phyloP scores from a whole-genome alignment of 345 rosid species.

The Ceriops zippeliana region DNA sequence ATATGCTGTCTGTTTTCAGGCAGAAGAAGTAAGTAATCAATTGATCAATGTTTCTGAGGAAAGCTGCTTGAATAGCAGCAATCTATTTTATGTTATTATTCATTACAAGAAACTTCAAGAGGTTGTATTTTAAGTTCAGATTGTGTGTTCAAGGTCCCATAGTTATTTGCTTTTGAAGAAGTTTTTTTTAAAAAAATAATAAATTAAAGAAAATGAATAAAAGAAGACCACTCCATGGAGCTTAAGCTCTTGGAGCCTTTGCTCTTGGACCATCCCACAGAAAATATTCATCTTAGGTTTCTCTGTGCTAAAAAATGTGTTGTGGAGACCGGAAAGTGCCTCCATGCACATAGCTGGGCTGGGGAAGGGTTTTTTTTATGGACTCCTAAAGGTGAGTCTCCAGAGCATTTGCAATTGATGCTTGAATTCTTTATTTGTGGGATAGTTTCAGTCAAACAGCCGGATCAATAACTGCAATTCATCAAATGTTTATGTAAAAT shows the following conservation, averaged over 20 bases:
- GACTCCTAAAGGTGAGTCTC: neutral
- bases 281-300: no score
- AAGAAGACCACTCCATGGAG: no score
- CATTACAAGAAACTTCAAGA: neutral
- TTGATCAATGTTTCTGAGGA: neutral
- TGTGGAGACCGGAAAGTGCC: no score
- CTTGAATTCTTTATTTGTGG: neutral
- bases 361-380: neutral
- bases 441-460: neutral
- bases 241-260: no score
- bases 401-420: neutral
- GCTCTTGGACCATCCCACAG: no score
- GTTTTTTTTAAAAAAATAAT: no score
- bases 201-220: no score
- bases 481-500: no score
- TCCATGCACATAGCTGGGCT: no score
- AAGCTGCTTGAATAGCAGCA: neutral
- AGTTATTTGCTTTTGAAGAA: neutral
- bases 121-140: neutral
- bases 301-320: no score
- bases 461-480: no score
- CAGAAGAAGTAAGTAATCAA: conserved; percentile 54
- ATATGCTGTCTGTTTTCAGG: conserved; percentile 40
- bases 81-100: neutral
- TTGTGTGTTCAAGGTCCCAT: neutral